These are phyloP conservation scores for Lathyrus sativus DNA, from an alignment of 306 rosid genomes.

Conservation along the genomic window DNA sequence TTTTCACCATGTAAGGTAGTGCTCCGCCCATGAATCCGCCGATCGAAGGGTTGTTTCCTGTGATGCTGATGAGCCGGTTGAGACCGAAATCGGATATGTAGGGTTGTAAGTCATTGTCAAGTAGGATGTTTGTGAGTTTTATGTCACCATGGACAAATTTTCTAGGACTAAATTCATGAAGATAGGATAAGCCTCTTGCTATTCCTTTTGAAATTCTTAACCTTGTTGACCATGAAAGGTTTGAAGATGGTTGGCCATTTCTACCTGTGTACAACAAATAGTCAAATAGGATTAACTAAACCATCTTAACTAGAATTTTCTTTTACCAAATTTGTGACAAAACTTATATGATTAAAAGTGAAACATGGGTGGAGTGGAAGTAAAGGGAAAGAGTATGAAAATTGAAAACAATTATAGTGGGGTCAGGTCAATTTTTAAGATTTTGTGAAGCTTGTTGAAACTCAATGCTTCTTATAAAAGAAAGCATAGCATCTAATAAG, in stretches of 20 bases:
- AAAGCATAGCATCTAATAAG: constrained; percentile 29
- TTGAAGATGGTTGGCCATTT: constrained; percentile 70
- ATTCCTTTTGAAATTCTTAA: constrained; percentile 78
- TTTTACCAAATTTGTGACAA: background rate
- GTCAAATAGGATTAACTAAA: constrained; percentile 9
- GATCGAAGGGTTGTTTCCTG: constrained; percentile 86
- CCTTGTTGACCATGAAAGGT: constrained; percentile 80
- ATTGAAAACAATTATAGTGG: constrained; percentile 14
- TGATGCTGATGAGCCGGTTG: constrained; percentile 69
- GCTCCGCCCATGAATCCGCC: constrained; percentile 96
- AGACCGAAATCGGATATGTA: constrained; percentile 88
- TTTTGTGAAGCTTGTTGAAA: constrained; percentile 9
- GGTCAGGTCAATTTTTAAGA: constrained; percentile 15
- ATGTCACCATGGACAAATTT: constrained; percentile 92
- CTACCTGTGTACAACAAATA: constrained; percentile 51
- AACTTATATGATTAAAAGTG: constrained; percentile 5
- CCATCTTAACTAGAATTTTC: background rate
- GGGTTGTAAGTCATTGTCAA: constrained; percentile 75
- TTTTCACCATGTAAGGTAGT: constrained; percentile 62
- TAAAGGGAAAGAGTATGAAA: constrained; percentile 32
- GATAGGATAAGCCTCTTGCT: constrained; percentile 85
- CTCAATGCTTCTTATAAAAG: constrained; percentile 29
- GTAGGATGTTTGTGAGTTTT: constrained; percentile 89
- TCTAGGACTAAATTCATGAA: constrained; percentile 95
- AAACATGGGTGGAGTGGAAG: constrained; percentile 36